Evolutionary conservation across 345 rosid species (phyloP).

Genomic region (Barbarea vulgaris): DNA sequence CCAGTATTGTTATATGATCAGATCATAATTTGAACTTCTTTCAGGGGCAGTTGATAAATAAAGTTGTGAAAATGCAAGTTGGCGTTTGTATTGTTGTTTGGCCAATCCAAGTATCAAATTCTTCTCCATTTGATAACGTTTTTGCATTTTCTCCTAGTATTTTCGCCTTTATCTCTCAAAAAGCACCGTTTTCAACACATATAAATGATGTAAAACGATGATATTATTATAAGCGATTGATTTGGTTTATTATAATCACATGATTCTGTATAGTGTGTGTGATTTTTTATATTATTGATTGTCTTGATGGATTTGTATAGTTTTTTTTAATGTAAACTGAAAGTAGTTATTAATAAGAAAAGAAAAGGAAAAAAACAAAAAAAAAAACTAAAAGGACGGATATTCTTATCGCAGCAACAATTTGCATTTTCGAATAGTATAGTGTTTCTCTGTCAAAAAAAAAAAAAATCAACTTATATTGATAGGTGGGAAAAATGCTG

Average conservation of each 20-base stretch:
- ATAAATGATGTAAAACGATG: neutral
- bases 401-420: slow-evolving; percentile 4
- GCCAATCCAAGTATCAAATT: slow-evolving; percentile 24
- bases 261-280: neutral
- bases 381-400: neutral
- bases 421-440: slow-evolving; percentile 13
- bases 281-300: neutral
- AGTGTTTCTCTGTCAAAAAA: neutral
- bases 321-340: neutral
- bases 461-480: neutral
- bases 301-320: neutral
- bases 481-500: slow-evolving; percentile 26
- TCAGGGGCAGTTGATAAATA: neutral
- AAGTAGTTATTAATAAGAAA: neutral
- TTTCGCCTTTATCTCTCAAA: neutral
- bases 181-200: neutral
- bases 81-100: slow-evolving; percentile 5
- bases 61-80: neutral
- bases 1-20: neutral
- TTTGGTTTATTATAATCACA: neutral
- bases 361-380: neutral
- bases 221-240: neutral
- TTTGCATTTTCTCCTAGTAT: neutral
- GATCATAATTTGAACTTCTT: neutral
- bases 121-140: slow-evolving; percentile 21